Conservation (phyloP, 352 stramenopile species). For the Elongisporangium undulatum region DNA sequence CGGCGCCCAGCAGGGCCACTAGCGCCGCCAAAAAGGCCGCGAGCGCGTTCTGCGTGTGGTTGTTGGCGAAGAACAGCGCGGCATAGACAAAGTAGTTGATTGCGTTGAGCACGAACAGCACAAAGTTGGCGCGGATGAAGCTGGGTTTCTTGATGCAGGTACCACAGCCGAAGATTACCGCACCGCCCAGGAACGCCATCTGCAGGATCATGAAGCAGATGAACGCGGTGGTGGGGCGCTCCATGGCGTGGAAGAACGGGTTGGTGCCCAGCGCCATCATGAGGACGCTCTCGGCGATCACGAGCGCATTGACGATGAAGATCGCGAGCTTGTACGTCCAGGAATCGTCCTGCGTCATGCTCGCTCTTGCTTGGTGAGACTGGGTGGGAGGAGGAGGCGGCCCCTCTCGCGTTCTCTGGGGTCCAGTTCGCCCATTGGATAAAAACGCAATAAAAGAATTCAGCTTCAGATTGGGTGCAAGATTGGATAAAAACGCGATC, state of each 20-base stretch:
- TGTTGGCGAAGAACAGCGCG: constrained; percentile 12
- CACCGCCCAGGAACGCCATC: constrained; percentile 19
- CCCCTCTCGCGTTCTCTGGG: neutral
- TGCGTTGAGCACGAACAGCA: constrained; percentile 15
- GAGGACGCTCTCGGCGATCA: constrained; percentile 22
- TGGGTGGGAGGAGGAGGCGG: neutral
- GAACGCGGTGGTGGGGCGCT: constrained; percentile 17
- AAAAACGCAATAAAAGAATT: neutral
- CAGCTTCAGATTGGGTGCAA: neutral
- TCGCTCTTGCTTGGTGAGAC: neutral
- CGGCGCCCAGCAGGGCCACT: constrained; percentile 13
- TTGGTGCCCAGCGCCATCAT: constrained; percentile 24
- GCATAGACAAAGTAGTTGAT: constrained; percentile 23
- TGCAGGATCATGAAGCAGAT: constrained; percentile 33
- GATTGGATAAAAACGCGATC: neutral
- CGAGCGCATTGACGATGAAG: constrained; percentile 21
- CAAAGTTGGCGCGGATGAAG: constrained; percentile 19
- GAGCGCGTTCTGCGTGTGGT: constrained; percentile 7
- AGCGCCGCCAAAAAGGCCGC: constrained; percentile 12
- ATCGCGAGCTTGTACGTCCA: constrained; percentile 24
- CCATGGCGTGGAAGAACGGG: constrained; percentile 28
- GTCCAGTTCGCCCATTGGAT: neutral
- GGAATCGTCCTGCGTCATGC: constrained; percentile 3
- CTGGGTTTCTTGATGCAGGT: constrained; percentile 19
- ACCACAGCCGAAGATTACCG: constrained; percentile 17